A percentile compares a stretch with the other conserved stretches of the same genome.
Conservation (phyloP, 1,284 basidiomycete genomes). For the Papiliotrema terrestris region DNA sequence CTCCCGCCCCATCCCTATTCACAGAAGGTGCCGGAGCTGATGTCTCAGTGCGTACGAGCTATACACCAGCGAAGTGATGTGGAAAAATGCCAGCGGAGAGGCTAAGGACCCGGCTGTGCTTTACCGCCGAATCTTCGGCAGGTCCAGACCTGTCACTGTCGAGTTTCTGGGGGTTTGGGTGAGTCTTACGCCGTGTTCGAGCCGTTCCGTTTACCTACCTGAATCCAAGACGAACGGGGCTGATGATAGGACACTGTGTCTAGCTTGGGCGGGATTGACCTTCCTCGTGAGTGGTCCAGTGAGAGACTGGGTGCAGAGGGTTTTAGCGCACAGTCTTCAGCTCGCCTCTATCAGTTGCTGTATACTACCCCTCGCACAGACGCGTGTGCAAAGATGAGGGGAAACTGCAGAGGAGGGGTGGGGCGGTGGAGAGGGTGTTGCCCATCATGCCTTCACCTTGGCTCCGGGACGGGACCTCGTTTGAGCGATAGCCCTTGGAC, state of each 20-base stretch:
- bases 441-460: no score
- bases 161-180: constrained; percentile 39
- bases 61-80: constrained; percentile 20
- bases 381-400: no score
- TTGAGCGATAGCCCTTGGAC: no score
- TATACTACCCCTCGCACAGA: no score
- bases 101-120: background rate
- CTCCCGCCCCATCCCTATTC: constrained; percentile 4
- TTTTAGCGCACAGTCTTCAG: no score
- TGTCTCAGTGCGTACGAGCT: constrained; percentile 29
- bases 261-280: constrained; percentile 9
- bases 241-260: constrained; percentile 16
- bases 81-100: background rate
- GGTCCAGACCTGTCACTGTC: constrained; percentile 25
- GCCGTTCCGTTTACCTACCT: no score
- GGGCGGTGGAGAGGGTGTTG: no score
- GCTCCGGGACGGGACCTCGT: no score
- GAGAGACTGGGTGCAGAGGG: no score
- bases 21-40: background rate
- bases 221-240: background rate
- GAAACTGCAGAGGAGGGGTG: no score
- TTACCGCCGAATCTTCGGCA: constrained; percentile 24
- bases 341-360: no score
- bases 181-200: background rate
- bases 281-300: constrained; percentile 1